These are phyloP conservation scores for Talaromyces sp. DNA, from an alignment of 2,329 filamentous ascomycete species.

Conservation along the genomic window DNA sequence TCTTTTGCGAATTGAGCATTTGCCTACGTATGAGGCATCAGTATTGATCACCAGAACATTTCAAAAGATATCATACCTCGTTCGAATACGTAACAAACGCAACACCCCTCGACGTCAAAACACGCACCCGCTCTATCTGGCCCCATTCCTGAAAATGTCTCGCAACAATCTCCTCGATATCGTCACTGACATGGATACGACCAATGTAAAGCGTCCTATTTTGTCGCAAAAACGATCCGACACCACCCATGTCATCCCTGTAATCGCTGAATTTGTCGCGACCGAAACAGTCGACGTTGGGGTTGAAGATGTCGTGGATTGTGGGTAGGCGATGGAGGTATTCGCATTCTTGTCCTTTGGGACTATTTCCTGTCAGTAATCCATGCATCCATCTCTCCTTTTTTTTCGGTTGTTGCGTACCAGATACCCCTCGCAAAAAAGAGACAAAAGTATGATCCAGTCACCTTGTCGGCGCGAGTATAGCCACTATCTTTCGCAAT, in stretches of 20 bases:
- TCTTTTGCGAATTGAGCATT: conserved; percentile 91
- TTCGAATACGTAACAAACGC: conserved; percentile 94
- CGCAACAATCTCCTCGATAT: conserved; percentile 93
- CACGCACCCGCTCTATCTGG: conserved; percentile 79
- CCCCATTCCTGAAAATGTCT: conserved; percentile 98
- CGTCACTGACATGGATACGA: conserved; percentile 89
- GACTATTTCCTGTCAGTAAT: conserved; percentile 30
- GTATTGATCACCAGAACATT: neutral
- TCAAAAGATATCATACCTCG: conserved; percentile 44
- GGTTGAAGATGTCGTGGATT: conserved; percentile 85
- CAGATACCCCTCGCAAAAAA: conserved; percentile 82
- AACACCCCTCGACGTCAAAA: conserved; percentile 83
- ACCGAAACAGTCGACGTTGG: conserved; percentile 92
- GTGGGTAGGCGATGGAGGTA: conserved; percentile 87
- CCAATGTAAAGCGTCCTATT: conserved; percentile 94
- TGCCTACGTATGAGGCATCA: conserved; percentile 38
- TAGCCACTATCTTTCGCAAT: conserved; percentile 75
- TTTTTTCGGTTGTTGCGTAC: neutral
- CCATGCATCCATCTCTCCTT: neutral
- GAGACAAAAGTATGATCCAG: conserved; percentile 86
- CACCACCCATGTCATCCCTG: conserved; percentile 94
- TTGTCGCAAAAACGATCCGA: conserved; percentile 87
- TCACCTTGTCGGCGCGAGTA: conserved; percentile 70
- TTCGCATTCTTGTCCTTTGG: conserved; percentile 87
- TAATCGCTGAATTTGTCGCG: conserved; percentile 92